Evolutionary conservation across 2,329 filamentous ascomycete species (phyloP).

Genomic region (Paecilomyces formosus): DNA sequence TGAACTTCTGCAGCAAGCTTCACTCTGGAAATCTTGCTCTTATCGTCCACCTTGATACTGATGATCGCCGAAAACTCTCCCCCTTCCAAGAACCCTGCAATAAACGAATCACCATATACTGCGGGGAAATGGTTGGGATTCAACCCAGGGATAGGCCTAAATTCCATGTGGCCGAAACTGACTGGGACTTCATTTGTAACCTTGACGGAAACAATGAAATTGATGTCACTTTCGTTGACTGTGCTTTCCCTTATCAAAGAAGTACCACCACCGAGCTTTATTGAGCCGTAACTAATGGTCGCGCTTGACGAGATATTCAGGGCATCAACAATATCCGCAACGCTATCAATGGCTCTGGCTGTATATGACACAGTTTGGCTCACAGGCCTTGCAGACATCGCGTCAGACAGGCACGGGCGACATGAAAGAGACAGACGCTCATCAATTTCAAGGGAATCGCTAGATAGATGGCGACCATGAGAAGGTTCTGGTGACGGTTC

Average conservation of each 20-base stretch:
- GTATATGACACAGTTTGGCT: conserved; percentile 24
- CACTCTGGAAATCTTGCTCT: conserved; percentile 21
- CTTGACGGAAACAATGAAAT: conserved; percentile 14
- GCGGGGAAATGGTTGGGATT: conserved; percentile 21
- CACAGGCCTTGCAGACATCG: conserved; percentile 1
- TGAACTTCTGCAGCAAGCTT: conserved; percentile 25
- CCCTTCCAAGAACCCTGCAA: conserved; percentile 24
- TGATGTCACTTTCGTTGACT: conserved; percentile 13
- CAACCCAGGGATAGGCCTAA: conserved; percentile 7
- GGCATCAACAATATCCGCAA: conserved; percentile 31
- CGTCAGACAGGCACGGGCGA: conserved; percentile 3
- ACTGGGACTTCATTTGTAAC: conserved; percentile 11
- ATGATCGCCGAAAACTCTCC: conserved; percentile 27
- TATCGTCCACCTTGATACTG: conserved; percentile 23
- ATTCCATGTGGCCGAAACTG: conserved; percentile 5
- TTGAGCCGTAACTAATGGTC: conserved; percentile 31
- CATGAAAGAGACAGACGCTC: not conserved
- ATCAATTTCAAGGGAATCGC: not conserved
- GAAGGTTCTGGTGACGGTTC: not conserved
- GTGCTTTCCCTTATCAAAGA: conserved; percentile 12
- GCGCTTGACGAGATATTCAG: conserved; percentile 32
- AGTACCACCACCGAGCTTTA: conserved; percentile 17
- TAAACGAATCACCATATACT: conserved; percentile 26
- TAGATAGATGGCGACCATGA: not conserved
- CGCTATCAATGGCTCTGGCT: conserved; percentile 23